Evolutionary conservation across 2,329 filamentous ascomycete species (phyloP).

Genomic region (Gyromitra esculenta): DNA sequence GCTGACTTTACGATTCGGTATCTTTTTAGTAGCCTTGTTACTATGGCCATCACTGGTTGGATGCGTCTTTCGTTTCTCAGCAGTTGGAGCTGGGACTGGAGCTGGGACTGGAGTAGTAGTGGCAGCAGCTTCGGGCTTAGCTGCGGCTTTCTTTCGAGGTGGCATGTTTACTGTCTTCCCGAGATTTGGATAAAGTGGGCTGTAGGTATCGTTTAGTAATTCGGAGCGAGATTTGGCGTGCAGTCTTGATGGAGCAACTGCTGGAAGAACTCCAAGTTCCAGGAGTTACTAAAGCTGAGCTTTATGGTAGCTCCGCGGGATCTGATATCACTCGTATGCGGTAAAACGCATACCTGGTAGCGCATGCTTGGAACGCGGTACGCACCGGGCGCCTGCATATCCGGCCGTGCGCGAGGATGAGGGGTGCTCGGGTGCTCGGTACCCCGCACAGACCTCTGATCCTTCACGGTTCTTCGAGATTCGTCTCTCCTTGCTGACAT

Average conservation of each 20-base stretch:
- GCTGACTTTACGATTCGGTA: conserved; percentile 15
- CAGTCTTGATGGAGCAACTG: not conserved
- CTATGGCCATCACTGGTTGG: not conserved
- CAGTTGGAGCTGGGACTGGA: not conserved
- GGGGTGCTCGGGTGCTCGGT: not conserved
- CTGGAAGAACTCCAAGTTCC: not conserved
- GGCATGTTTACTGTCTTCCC: conserved; percentile 8
- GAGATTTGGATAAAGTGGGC: not conserved
- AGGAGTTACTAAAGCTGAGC: not conserved
- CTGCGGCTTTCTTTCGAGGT: not conserved
- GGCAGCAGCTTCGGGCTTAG: not conserved
- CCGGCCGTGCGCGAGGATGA: not conserved
- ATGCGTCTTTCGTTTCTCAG: conserved; percentile 16
- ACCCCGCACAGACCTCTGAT: not conserved
- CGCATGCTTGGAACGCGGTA: not conserved
- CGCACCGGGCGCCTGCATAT: not conserved
- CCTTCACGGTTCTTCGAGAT: not conserved
- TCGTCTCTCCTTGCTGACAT: conserved; percentile 8
- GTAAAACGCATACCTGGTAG: not conserved
- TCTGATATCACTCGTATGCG: conserved; percentile 14
- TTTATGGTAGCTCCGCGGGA: not conserved
- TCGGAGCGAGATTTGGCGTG: not conserved
- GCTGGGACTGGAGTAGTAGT: conserved; percentile 4
- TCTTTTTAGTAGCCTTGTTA: not conserved
- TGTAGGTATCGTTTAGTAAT: not conserved